Evolutionary conservation across 352 stramenopile species (phyloP), one percentile per base, ranked within the genome.

Genomic region (Phytophthora sp.): DNA sequence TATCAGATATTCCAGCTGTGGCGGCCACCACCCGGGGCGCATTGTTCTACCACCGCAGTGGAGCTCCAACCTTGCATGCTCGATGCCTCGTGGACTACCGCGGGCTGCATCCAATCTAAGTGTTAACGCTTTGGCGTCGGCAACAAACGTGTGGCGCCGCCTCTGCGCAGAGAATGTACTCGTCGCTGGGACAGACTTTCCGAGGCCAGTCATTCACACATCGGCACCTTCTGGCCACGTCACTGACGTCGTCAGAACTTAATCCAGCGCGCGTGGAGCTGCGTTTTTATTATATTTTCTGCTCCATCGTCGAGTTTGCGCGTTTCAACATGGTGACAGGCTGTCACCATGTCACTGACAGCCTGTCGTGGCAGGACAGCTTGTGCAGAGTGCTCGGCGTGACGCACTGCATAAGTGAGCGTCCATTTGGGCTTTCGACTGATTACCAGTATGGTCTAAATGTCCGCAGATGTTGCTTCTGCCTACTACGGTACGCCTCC

Each of bases 41-140:
- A 47, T 54, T 45, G 42, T 44, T 54, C 54, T 62, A 45, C 36
- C n/a, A 13, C 52, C 4, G n/a, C 3, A 21, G 49, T 7, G n/a
- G n/a, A n/a, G 23, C 36, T 58, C 29, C 15, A 5, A 35, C 23
- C n/a, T 47, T 49, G 51, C 35, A 46, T 46, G 38, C 24, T 47
- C 31, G 23, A 6, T 23, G 20, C 8, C 13, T 33, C 35, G 15
- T 16, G 8, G 46, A 30, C 30, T 59, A 42, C 20, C 20, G 21
- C 21, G 26, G 11, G 13, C 45, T 51, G 57, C 57, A 65, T 65
- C 45, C 57, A 65, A 57, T 65, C 57, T 26, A 51, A 50, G 45
- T 44, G 57, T 51, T 65, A 52, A 57, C 57, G 46, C n/a, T 26
- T 21, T 62, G 2, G 27, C 21, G 31, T 36, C 18, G 26, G 20